Evolutionary conservation across 2,329 filamentous ascomycete species (phyloP).

Genomic region (Endothia cerciana): DNA sequence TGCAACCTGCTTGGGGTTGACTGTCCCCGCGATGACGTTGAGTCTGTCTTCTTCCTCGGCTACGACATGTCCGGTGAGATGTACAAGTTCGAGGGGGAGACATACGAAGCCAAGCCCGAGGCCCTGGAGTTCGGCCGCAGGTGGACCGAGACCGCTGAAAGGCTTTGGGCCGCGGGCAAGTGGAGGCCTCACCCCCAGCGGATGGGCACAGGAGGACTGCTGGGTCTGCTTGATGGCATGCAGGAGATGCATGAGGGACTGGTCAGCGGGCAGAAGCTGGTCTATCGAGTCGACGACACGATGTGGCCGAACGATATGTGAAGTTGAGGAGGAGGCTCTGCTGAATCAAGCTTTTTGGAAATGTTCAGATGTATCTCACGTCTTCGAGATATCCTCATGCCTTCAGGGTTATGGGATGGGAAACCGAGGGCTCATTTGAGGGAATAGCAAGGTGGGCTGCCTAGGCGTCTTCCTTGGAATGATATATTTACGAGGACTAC

Average conservation of each 20-base stretch:
- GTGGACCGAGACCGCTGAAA: constrained; percentile 4
- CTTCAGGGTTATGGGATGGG: too few species aligned
- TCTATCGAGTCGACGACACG: constrained; percentile 24
- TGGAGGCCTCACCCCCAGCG: constrained; percentile 19
- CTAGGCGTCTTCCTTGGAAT: too few species aligned
- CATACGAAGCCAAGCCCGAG: constrained; percentile 5
- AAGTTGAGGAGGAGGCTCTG: too few species aligned
- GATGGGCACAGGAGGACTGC: neutral
- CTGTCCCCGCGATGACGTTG: constrained; percentile 18
- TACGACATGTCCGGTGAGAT: constrained; percentile 22
- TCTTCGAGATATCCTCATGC: too few species aligned
- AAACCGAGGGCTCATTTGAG: too few species aligned
- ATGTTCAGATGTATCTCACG: too few species aligned
- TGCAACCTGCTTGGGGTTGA: constrained; percentile 19
- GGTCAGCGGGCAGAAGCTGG: constrained; percentile 21
- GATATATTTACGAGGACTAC: too few species aligned
- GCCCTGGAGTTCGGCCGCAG: constrained; percentile 12
- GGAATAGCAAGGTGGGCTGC: too few species aligned
- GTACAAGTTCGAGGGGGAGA: constrained; percentile 15
- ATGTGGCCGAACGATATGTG: constrained; percentile 6
- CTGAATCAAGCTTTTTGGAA: too few species aligned
- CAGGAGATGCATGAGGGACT: constrained; percentile 12
- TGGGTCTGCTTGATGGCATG: constrained; percentile 16
- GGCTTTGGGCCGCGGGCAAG: constrained; percentile 18
- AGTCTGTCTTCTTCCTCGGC: constrained; percentile 21